Conservation (phyloP, 2,329 filamentous ascomycete genomes). For the Phyllosticta citrichinensis region DNA sequence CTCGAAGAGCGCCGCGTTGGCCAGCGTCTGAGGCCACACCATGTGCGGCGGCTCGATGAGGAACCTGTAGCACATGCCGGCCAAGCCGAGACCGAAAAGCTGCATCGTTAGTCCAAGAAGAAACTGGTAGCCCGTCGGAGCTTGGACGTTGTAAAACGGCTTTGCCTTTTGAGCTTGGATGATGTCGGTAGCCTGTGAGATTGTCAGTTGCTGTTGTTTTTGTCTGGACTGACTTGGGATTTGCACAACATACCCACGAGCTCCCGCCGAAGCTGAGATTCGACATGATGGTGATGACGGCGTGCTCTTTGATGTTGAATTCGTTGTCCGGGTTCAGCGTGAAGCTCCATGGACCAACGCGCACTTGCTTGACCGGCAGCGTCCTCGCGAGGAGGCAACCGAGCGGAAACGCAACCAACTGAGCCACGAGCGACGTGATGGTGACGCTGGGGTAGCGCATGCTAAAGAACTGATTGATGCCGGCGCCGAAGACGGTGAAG, state of each 20-base stretch:
- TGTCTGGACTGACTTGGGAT: not conserved
- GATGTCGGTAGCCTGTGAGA: constrained; percentile 19
- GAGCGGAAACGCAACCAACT: constrained; percentile 15
- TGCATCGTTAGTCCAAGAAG: constrained; percentile 58
- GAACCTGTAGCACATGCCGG: constrained; percentile 16
- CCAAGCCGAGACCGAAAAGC: constrained; percentile 37
- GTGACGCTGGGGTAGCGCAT: constrained; percentile 40
- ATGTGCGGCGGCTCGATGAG: constrained; percentile 20
- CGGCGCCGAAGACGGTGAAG: constrained; percentile 25
- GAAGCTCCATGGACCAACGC: constrained; percentile 1
- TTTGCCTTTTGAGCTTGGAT: constrained; percentile 24
- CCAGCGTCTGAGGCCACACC: constrained; percentile 19
- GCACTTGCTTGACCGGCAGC: constrained; percentile 6
- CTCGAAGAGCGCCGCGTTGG: constrained; percentile 17
- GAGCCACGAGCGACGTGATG: constrained; percentile 43
- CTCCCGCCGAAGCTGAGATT: constrained; percentile 31
- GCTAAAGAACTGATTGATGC: constrained; percentile 23
- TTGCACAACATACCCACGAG: constrained; percentile 43
- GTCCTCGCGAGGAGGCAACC: constrained; percentile 17
- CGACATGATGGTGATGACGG: constrained; percentile 54
- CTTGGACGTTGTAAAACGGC: constrained; percentile 58
- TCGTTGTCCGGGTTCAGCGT: constrained; percentile 40
- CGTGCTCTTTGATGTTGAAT: constrained; percentile 55
- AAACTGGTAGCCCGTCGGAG: constrained; percentile 56
- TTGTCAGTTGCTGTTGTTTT: not conserved